Evolutionary conservation across 352 stramenopile genomes (phyloP).

Genomic region (Globisporangium rhizosaccharum): DNA sequence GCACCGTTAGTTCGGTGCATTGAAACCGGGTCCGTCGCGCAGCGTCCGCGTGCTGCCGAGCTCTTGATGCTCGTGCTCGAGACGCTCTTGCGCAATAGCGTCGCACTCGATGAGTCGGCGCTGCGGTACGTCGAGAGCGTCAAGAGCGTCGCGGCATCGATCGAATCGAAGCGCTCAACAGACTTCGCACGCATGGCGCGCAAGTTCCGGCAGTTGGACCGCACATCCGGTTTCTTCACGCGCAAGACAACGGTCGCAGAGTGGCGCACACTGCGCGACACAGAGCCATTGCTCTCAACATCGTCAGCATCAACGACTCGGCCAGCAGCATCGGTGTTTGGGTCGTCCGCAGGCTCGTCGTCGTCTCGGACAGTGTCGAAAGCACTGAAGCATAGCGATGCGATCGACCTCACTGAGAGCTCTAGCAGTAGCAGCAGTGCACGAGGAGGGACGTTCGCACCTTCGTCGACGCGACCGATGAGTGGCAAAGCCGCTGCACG

Average conservation of each 20-base stretch:
- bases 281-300: background rate
- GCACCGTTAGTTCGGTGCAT: conserved; percentile 54
- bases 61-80: conserved; percentile 63
- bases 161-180: conserved; percentile 63
- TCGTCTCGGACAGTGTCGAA: conserved; percentile 16
- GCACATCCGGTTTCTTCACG: conserved; percentile 46
- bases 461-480: conserved; percentile 27
- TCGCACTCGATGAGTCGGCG: conserved; percentile 41
- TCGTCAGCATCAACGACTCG: background rate
- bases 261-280: conserved; percentile 7
- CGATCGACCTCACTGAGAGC: conserved; percentile 11
- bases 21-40: conserved; percentile 29
- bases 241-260: conserved; percentile 25
- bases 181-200: conserved; percentile 56
- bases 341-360: conserved; percentile 11
- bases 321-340: background rate
- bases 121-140: conserved; percentile 47
- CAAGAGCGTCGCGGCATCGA: conserved; percentile 34
- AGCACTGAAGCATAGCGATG: conserved; percentile 15
- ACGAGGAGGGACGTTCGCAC: too few species aligned
- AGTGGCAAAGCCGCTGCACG: conserved; percentile 55
- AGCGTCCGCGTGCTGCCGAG: conserved; percentile 61
- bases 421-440: background rate
- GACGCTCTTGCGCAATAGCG: conserved; percentile 42
- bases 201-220: conserved; percentile 63